A percentile compares a stretch with the other conserved stretches of the same genome.
Evolutionary conservation across 2,329 filamentous ascomycete species (phyloP).

Genomic region (Diplodia seriata): DNA sequence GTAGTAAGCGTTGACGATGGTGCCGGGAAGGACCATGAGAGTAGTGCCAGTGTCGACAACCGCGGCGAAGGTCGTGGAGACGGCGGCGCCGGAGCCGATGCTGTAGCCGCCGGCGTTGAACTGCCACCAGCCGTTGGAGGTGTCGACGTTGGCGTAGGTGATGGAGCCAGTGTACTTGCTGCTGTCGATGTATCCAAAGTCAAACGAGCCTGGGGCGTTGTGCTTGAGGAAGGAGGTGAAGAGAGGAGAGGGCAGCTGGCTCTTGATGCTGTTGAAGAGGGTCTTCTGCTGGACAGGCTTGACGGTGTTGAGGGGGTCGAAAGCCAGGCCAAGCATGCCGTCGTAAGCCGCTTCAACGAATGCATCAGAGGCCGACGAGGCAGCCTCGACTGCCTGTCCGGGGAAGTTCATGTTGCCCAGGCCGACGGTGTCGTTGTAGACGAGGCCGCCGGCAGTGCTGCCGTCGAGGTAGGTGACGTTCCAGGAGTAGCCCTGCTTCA

Average conservation of each 20-base stretch:
- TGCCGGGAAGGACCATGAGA: constrained; percentile 64
- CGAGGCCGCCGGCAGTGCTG: constrained; percentile 66
- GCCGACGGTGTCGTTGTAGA: constrained; percentile 69
- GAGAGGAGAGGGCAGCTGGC: constrained; percentile 58
- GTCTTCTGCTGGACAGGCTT: constrained; percentile 59
- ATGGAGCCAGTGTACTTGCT: constrained; percentile 65
- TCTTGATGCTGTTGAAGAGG: constrained; percentile 66
- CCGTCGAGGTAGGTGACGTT: constrained; percentile 70
- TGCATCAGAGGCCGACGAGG: constrained; percentile 61
- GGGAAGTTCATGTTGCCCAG: constrained; percentile 66
- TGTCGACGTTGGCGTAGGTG: constrained; percentile 63
- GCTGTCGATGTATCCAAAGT: constrained; percentile 66
- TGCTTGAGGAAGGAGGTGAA: constrained; percentile 66
- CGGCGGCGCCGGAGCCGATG: constrained; percentile 55
- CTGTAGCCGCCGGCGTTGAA: constrained; percentile 64
- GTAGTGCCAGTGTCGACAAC: constrained; percentile 77
- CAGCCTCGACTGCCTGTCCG: constrained; percentile 70
- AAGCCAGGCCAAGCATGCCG: constrained; percentile 66
- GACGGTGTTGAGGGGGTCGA: constrained; percentile 66
- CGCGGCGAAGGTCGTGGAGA: constrained; percentile 51
- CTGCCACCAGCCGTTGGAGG: constrained; percentile 68
- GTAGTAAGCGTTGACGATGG: constrained; percentile 67
- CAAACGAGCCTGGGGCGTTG: constrained; percentile 56
- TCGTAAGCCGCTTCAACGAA: constrained; percentile 60
- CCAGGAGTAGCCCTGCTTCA: constrained; percentile 58